Percentiles rank a stretch among this genome's conserved stretches.
These are phyloP conservation scores for Monosporozyma siamensis DNA, from an alignment of 805 yeast genomes.

Conservation along the genomic window DNA sequence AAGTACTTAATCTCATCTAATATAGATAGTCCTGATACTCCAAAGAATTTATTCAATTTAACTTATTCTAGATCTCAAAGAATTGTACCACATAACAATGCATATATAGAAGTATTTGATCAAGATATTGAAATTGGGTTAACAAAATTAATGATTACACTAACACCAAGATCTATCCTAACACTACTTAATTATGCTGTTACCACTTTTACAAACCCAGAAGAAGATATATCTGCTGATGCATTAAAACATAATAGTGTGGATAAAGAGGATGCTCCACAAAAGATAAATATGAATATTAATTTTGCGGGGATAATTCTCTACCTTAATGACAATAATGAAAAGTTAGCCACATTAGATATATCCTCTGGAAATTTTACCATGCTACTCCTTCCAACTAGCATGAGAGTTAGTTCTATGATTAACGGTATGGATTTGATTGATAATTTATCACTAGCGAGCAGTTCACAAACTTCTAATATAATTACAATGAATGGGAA, in stretches of 20 bases:
- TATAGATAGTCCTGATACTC: slow-evolving; percentile 17
- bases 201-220: slow-evolving; percentile 81
- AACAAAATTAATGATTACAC: slow-evolving; percentile 66
- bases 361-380: slow-evolving; percentile 64
- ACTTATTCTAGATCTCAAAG: slow-evolving; percentile 52
- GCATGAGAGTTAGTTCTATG: slow-evolving; percentile 58
- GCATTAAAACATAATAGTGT: slow-evolving; percentile 57
- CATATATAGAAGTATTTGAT: slow-evolving; percentile 57
- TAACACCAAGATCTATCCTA: slow-evolving; percentile 69
- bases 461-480: slow-evolving; percentile 48
- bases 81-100: slow-evolving; percentile 43
- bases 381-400: slow-evolving; percentile 63
- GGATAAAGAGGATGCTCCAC: slow-evolving; percentile 53
- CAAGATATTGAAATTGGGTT: slow-evolving; percentile 64
- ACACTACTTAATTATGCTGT: slow-evolving; percentile 72
- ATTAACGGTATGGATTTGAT: slow-evolving; percentile 71
- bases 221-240: slow-evolving; percentile 60
- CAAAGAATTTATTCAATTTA: slow-evolving; percentile 44
- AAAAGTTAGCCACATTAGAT: slow-evolving; percentile 67
- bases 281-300: slow-evolving; percentile 60
- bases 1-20: slow-evolving; percentile 59
- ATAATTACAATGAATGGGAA: slow-evolving; percentile 74
- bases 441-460: slow-evolving; percentile 48
- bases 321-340: slow-evolving; percentile 74
- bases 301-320: slow-evolving; percentile 64